phyloP scores from a whole-genome alignment of 371 early-diverging fungal species.

The Mucor racemosus region DNA sequence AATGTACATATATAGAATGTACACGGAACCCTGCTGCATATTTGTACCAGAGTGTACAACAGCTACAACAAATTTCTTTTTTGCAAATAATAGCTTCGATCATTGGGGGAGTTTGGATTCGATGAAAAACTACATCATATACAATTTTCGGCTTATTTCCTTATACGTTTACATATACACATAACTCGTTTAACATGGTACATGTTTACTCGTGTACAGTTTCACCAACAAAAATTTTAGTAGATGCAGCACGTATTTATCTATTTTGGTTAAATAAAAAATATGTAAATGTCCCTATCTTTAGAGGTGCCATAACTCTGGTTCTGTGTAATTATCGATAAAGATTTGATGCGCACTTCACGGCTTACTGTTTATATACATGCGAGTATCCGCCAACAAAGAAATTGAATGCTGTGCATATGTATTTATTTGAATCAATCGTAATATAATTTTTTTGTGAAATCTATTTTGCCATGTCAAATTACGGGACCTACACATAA shows the following conservation, averaged over 20 bases:
- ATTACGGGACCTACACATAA: too few relatives aligned
- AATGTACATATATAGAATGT: not conserved
- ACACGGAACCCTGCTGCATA: not conserved
- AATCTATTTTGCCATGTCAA: too few relatives aligned
- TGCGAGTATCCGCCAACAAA: not conserved
- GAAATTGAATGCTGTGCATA: too few relatives aligned
- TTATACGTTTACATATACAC: not conserved
- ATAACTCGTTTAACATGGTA: not conserved
- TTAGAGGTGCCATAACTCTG: not conserved
- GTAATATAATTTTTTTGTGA: too few relatives aligned
- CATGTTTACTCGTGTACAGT: constrained; percentile 1
- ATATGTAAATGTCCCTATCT: not conserved
- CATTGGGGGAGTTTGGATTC: not conserved
- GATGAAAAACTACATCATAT: too few relatives aligned
- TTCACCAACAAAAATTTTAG: not conserved
- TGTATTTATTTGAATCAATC: too few relatives aligned
- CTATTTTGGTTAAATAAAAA: too few relatives aligned
- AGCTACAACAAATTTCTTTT: not conserved
- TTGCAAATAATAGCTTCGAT: not conserved
- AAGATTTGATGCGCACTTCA: not conserved
- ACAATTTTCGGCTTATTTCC: not conserved
- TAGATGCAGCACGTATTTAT: too few relatives aligned
- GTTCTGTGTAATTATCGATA: not conserved
- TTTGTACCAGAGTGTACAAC: not conserved
- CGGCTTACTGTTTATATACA: not conserved